Evolutionary conservation across 2,329 filamentous ascomycete species (phyloP).

Genomic region (Sclerotiophoma versabilis): DNA sequence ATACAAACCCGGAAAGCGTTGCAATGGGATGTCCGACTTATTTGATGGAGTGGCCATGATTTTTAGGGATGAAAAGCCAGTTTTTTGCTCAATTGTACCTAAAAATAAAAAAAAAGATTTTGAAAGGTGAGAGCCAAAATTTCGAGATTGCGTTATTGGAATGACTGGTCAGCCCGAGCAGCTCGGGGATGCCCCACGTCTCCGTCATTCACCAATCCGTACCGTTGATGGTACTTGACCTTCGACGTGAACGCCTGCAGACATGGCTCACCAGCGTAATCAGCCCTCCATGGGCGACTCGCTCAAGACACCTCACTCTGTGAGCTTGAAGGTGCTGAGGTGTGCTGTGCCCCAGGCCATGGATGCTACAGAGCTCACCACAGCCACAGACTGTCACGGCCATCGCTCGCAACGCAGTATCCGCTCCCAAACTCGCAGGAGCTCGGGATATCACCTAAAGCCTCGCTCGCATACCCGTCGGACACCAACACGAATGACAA

Average conservation of each 20-base stretch:
- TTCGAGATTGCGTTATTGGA: slow-evolving; percentile 9
- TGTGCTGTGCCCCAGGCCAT: slow-evolving; percentile 61
- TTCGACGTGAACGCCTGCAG: slow-evolving; percentile 11
- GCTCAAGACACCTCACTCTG: slow-evolving; percentile 69
- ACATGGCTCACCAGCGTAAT: slow-evolving; percentile 50
- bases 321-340: slow-evolving; percentile 83
- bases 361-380: slow-evolving; percentile 54
- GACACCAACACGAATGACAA: slow-evolving; percentile 55
- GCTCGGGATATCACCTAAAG: slow-evolving; percentile 63
- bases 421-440: slow-evolving; percentile 64
- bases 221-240: slow-evolving; percentile 11
- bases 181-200: slow-evolving; percentile 17
- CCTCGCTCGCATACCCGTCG: slow-evolving; percentile 72
- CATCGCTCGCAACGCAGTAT: slow-evolving; percentile 75
- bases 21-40: slow-evolving; percentile 42
- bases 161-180: neutral
- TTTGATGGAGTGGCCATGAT: slow-evolving; percentile 12
- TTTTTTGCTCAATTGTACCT: neutral
- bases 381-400: slow-evolving; percentile 74
- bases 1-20: slow-evolving; percentile 52
- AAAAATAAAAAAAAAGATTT: neutral
- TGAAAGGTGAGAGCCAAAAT: neutral
- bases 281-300: slow-evolving; percentile 47
- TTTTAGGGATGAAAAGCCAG: neutral
- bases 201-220: slow-evolving; percentile 6